These are phyloP conservation scores for Boletus insuetus DNA, from an alignment of 768 basidiomycete genomes.

Conservation along the genomic window DNA sequence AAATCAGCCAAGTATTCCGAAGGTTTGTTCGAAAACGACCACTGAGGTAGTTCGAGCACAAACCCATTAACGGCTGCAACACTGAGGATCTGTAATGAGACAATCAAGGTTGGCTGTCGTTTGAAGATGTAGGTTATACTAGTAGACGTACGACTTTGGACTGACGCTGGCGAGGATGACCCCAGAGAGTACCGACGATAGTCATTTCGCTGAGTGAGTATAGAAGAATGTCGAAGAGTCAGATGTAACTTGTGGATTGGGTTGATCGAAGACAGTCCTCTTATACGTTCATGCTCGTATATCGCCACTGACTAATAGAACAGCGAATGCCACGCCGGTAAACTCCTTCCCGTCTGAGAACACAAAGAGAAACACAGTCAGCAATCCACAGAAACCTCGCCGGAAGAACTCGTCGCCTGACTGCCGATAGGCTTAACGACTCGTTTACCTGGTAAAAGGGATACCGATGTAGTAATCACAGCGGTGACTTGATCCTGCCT, in stretches of 20 bases:
- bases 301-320: no score
- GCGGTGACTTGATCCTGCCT: no score
- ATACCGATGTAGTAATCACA: no score
- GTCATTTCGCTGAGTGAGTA: constrained; percentile 9
- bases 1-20: constrained; percentile 14
- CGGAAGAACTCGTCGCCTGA: no score
- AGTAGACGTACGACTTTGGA: constrained; percentile 22
- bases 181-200: constrained; percentile 19
- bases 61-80: constrained; percentile 19
- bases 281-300: background rate
- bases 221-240: background rate
- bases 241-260: no score
- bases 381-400: no score
- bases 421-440: no score
- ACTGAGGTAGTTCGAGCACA: constrained; percentile 12
- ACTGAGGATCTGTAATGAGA: constrained; percentile 11
- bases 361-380: no score
- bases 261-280: background rate
- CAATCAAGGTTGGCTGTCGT: background rate
- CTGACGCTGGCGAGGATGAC: constrained; percentile 17
- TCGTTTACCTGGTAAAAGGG: no score
- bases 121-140: no score
- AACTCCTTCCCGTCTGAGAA: no score
- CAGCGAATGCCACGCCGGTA: no score
- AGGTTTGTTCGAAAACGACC: constrained; percentile 13